phyloP scores from a whole-genome alignment of 2,329 filamentous ascomycete genomes.

The Neofusicoccum sp. region DNA sequence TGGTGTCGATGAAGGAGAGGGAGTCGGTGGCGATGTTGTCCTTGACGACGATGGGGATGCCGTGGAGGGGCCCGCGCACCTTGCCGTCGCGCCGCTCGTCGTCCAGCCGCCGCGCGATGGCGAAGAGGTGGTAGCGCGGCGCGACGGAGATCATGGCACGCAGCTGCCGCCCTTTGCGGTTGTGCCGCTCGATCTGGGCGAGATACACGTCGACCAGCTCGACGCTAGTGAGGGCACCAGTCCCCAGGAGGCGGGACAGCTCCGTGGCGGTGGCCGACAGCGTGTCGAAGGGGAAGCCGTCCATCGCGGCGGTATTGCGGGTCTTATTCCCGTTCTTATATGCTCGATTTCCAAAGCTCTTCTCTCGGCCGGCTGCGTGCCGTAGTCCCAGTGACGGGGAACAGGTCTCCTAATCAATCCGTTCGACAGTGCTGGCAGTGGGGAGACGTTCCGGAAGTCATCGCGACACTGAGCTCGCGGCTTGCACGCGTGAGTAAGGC shows the following conservation, averaged over 20 bases:
- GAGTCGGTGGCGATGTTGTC: constrained; percentile 45
- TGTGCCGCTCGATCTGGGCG: constrained; percentile 38
- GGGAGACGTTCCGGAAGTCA: constrained; percentile 7
- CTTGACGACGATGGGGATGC: constrained; percentile 47
- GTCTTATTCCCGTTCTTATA: no score
- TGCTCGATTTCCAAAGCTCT: background rate
- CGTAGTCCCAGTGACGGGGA: background rate
- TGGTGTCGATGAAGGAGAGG: constrained; percentile 41
- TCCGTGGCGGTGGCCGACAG: constrained; percentile 35
- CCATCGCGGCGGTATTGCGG: background rate
- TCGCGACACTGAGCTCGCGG: background rate
- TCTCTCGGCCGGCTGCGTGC: background rate
- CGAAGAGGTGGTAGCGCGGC: constrained; percentile 39
- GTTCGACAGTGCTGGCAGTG: background rate
- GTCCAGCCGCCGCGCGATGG: constrained; percentile 43
- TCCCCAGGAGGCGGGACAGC: constrained; percentile 35
- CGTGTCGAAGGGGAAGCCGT: constrained; percentile 31
- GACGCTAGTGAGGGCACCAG: constrained; percentile 35
- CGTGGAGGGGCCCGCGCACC: constrained; percentile 44
- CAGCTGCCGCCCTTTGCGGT: constrained; percentile 37
- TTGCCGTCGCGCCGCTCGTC: constrained; percentile 41
- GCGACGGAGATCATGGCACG: constrained; percentile 43
- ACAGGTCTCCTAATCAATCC: background rate
- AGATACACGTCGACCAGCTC: constrained; percentile 40
- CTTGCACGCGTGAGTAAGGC: background rate